Conservation (phyloP, 2,329 filamentous ascomycete genomes). For the Cordyceps fumosorosea region DNA sequence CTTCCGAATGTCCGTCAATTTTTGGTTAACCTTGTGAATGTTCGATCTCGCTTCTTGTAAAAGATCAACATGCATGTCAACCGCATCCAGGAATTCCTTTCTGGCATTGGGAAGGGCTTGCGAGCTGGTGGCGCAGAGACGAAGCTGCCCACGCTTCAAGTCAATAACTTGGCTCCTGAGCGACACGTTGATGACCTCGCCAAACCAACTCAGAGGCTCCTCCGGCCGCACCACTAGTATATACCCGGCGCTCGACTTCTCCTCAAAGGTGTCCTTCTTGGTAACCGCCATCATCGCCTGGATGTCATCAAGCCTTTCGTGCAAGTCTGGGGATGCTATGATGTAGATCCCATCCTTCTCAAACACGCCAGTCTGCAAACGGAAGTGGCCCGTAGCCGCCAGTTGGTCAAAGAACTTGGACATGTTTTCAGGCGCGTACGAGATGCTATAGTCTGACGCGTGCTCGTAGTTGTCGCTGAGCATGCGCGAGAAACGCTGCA, state of each 20-base stretch:
- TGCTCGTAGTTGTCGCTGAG: conserved; percentile 94
- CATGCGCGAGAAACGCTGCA: conserved; percentile 90
- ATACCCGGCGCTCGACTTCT: conserved; percentile 70
- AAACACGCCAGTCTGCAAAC: conserved; percentile 65
- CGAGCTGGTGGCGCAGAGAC: conserved; percentile 83
- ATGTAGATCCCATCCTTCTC: conserved; percentile 74
- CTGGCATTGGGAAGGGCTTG: conserved; percentile 75
- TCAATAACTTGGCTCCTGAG: conserved; percentile 76
- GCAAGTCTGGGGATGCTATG: conserved; percentile 75
- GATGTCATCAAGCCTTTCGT: conserved; percentile 71
- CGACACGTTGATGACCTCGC: conserved; percentile 63
- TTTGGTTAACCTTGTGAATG: conserved; percentile 81
- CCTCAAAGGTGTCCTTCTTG: conserved; percentile 48
- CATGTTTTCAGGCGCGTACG: conserved; percentile 59
- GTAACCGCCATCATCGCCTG: conserved; percentile 74
- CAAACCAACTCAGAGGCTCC: conserved; percentile 71
- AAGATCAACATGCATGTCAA: conserved; percentile 79
- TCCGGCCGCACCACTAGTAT: conserved; percentile 81
- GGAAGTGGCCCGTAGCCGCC: conserved; percentile 76
- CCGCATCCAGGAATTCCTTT: conserved; percentile 66
- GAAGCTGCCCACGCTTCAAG: conserved; percentile 77
- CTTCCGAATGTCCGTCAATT: conserved; percentile 89
- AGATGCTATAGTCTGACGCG: conserved; percentile 88
- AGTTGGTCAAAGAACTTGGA: conserved; percentile 76
- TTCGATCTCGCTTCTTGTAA: conserved; percentile 91